A percentile compares a stretch with the other conserved stretches of the same genome.
Conservation (phyloP, 352 stramenopile genomes). For the Phytophthora syringae region DNA sequence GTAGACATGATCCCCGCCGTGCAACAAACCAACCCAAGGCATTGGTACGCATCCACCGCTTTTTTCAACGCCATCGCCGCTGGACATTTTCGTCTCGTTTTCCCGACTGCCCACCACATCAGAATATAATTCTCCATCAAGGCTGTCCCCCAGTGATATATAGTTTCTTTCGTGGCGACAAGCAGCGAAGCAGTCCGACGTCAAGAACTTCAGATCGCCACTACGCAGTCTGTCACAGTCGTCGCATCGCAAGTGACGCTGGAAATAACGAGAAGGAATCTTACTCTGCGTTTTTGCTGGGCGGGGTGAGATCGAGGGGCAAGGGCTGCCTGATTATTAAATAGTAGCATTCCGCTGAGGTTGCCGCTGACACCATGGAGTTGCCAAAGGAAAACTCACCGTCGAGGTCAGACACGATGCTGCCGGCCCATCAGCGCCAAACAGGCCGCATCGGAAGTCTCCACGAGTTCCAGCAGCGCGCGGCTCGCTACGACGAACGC, state of each 20-base stretch:
- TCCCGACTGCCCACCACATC: no score
- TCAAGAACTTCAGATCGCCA: neutral
- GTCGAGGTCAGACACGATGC: constrained; percentile 22
- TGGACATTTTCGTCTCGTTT: constrained; percentile 7
- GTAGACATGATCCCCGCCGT: neutral
- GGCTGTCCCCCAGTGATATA: constrained; percentile 1
- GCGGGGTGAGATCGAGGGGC: constrained; percentile 19
- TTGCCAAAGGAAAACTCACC: constrained; percentile 14
- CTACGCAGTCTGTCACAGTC: constrained; percentile 14
- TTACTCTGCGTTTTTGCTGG: neutral
- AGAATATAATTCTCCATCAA: neutral
- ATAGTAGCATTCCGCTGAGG: neutral
- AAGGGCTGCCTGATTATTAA: constrained; percentile 24
- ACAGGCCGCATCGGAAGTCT: constrained; percentile 77
- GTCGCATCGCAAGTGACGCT: constrained; percentile 26
- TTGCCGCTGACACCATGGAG: constrained; percentile 14
- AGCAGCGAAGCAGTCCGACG: neutral
- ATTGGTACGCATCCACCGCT: no score
- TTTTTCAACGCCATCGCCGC: no score
- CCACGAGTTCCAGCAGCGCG: constrained; percentile 86
- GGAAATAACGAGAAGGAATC: constrained; percentile 36
- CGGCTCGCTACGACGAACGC: constrained; percentile 52
- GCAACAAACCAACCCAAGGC: neutral
- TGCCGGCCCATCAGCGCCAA: constrained; percentile 73
- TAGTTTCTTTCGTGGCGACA: constrained; percentile 7